Evolutionary conservation across 2,329 filamentous ascomycete genomes (phyloP).

Genomic region (Juglanconis oblonga): DNA sequence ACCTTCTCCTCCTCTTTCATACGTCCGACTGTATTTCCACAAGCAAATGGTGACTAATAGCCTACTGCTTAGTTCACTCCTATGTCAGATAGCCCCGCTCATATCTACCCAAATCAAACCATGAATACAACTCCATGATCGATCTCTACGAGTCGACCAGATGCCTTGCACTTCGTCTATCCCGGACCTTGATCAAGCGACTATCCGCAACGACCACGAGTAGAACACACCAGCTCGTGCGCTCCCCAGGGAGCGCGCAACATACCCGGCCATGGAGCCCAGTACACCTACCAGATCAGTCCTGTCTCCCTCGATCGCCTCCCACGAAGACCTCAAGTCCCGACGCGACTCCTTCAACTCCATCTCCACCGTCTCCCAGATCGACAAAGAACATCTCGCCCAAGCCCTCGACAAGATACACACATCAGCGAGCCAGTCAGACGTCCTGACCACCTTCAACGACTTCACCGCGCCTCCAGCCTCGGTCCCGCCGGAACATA

Average conservation of each 20-base stretch:
- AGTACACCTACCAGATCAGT: slow-evolving; percentile 19
- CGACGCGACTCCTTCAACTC: slow-evolving; percentile 39
- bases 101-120: background rate
- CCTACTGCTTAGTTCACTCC: background rate
- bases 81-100: background rate
- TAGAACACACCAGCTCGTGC: background rate
- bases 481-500: slow-evolving; percentile 60
- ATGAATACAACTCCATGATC: slow-evolving; percentile 8
- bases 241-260: background rate
- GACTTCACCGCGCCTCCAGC: slow-evolving; percentile 75
- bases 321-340: slow-evolving; percentile 27
- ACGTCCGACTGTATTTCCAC: background rate
- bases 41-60: background rate
- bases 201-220: background rate
- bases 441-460: slow-evolving; percentile 87
- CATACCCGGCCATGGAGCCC: slow-evolving; percentile 12
- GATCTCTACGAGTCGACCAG: background rate
- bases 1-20: background rate
- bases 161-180: slow-evolving; percentile 2
- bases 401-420: slow-evolving; percentile 85
- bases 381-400: slow-evolving; percentile 72
- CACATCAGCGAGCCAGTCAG: slow-evolving; percentile 79
- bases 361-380: slow-evolving; percentile 46
- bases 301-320: slow-evolving; percentile 33
- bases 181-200: slow-evolving; percentile 1